Evolutionary conservation across 495 filamentous ascomycete genomes (phyloP), one percentile per base, ranked within the genome.

Genomic region (Aspergillus indologenus): DNA sequence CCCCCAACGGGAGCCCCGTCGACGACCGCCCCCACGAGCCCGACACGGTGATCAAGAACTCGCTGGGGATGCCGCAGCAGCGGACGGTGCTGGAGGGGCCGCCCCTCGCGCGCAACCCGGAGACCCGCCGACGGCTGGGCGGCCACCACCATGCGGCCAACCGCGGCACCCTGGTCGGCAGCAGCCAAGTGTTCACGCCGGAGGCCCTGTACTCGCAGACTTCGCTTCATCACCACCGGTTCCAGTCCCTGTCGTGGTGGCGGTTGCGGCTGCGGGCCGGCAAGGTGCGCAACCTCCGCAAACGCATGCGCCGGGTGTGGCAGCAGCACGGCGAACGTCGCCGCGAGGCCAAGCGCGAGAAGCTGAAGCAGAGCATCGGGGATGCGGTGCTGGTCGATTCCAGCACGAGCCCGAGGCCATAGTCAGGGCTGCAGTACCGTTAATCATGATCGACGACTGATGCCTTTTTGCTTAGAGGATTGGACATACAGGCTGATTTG

Each of bases 311-410:
- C 42, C 79, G 83, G 57, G 64, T 83, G 53, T 86, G 84, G 61
- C 84, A 87, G 67, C 71, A 76, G 62, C 79, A 83, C 45, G 80
- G 84, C 23, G 78, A 82, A 57, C 68, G 68, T 23, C 79, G 71
- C 60, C 73, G 72, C 48, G 89, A 90, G 71, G 86, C 82, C 61
- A 75, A 85, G 55, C 81, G 85, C 48, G 79, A 87, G 54, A 79
- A 75, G 61, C 76, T 95, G 54, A 82, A 88, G 65, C 78, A 82
- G 56, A 88, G 81, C 62, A 96, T 95, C 66, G 79, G 81, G 3
- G 66, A 65, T 23, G 70, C 70, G 15, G 59, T 75, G 3, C 62
- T 71, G 48, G 66, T 75, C 54, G 67, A 65, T 21, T 77, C 73
- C 11, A 73, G 73, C 57, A 67, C 57, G 15, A 40, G 34, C 12